Conservation (phyloP, 1,284 basidiomycete species). For the Boletus smithii region DNA sequence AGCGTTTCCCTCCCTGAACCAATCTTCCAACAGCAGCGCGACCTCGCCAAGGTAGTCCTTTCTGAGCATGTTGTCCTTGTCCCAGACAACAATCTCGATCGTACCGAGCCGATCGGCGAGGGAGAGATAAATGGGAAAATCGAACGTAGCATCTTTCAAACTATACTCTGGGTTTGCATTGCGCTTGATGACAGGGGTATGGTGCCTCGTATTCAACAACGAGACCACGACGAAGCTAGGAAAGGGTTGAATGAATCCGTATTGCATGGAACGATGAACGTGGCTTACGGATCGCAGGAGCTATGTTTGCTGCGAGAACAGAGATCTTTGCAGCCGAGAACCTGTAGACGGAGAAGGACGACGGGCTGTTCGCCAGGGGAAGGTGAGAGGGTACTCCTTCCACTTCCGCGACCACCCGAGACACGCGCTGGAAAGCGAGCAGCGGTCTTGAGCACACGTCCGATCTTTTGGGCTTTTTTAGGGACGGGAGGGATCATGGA, state of each 20-base stretch:
- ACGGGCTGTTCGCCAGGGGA: conserved; percentile 60
- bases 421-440: conserved; percentile 46
- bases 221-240: conserved; percentile 71
- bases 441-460: conserved; percentile 47
- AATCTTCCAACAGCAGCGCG: conserved; percentile 72
- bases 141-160: conserved; percentile 77
- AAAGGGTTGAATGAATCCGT: conserved; percentile 1
- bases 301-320: conserved; percentile 62
- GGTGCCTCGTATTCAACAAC: conserved; percentile 60
- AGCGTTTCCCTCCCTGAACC: conserved; percentile 61
- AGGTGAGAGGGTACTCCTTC: conserved; percentile 46
- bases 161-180: conserved; percentile 75
- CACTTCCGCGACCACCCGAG: conserved; percentile 39
- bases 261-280: not conserved
- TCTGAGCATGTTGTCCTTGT: conserved; percentile 76
- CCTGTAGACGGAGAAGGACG: conserved; percentile 62
- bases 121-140: conserved; percentile 78
- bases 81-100: conserved; percentile 89
- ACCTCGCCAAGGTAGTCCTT: conserved; percentile 95
- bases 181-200: conserved; percentile 80
- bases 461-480: conserved; percentile 45
- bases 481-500: conserved; percentile 36
- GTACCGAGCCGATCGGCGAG: conserved; percentile 71
- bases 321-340: conserved; percentile 60
- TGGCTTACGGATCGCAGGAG: conserved; percentile 70